Base-by-base conservation (phyloP, 345 rosid species). In the Pelargonium nanum region DNA sequence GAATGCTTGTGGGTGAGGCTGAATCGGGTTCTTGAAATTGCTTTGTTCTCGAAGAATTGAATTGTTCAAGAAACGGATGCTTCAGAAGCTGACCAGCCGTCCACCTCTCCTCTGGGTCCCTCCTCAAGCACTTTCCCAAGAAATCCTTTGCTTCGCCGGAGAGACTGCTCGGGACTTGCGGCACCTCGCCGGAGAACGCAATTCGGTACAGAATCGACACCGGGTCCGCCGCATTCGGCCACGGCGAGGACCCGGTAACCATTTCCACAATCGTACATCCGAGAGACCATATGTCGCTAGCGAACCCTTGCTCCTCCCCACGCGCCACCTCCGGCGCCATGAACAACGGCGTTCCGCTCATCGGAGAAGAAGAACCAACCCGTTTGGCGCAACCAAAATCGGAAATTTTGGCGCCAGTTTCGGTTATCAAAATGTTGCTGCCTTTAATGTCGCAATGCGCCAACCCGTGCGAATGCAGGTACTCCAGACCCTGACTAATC, bases 301-400 rank as follows among this genome's bases (percentile, higher is more conserved):
- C 72, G 22, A 22, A 59, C 72, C 91, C 87, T 74, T 86, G 94
- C 26, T 75, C 75, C 52, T 84, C 91, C 45, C 94, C 94, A 70
- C 89, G 86, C 66, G 94, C 96, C 78, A 78, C 94, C 81, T 89
- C 91, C 5, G 96, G 94, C 6, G 89, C 85, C 96, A 86, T 89
- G 57, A 81, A 89, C 78, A 77, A 77, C 25, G 89, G 89, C 0
- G 87, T 84, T 45, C 96, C 89, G 22, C 67, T 64, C 21, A 84
- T 71, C 58, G 70, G 60, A n/a, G 1, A 5, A 2, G 12, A 4
- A 55, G 62, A 30, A 48, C 63, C 67, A 30, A 78, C 53, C 63
- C 72, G 61, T 80, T 68, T 89, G 12, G 95, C 83, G 25, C 96
- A 89, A 1, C 96, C 96, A 53, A 89, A 84, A 56, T 89, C 96